phyloP scores from a whole-genome alignment of 805 yeast species.

The Osmozyma mogii region DNA sequence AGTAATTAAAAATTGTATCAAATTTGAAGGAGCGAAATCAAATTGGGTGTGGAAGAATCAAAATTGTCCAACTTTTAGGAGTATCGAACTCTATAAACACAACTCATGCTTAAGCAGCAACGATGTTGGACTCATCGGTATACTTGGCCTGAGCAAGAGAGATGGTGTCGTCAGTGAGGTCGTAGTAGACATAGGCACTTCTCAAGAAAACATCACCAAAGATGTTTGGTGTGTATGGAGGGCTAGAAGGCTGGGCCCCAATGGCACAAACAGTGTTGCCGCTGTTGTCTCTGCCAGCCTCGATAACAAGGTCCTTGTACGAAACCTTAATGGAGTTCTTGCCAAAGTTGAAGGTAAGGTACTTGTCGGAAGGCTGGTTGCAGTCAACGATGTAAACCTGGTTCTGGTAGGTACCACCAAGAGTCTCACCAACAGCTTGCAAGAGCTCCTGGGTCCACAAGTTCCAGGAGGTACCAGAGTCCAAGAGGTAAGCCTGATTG shows the following conservation, averaged over 20 bases:
- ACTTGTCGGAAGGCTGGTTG: constrained; percentile 10
- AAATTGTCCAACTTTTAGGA: too few relatives aligned
- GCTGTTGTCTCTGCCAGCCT: not conserved
- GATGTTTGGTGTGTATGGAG: too few relatives aligned
- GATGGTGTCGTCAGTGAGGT: constrained; percentile 9
- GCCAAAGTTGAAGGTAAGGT: constrained; percentile 8
- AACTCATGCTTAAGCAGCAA: too few relatives aligned
- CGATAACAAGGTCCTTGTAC: constrained; percentile 3
- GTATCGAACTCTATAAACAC: too few relatives aligned
- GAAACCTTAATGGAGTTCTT: constrained; percentile 5
- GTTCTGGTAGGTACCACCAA: too few relatives aligned
- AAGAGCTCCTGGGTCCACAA: constrained; percentile 5
- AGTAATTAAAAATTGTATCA: too few relatives aligned
- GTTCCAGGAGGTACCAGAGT: constrained; percentile 10
- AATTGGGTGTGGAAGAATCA: too few relatives aligned
- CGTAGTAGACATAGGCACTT: constrained; percentile 11
- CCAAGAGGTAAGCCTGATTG: constrained; percentile 5
- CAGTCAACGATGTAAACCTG: constrained; percentile 5
- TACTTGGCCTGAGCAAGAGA: constrained; percentile 13
- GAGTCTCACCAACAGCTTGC: too few relatives aligned
- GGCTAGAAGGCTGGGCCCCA: too few relatives aligned
- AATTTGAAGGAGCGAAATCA: too few relatives aligned
- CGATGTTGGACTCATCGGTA: too few relatives aligned
- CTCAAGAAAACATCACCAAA: constrained; percentile 13
- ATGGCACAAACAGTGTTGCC: too few relatives aligned